Percentiles rank a stretch among this genome's conserved stretches.
Conservation (phyloP, 2,329 filamentous ascomycete species). For the Cercospora beticola region DNA sequence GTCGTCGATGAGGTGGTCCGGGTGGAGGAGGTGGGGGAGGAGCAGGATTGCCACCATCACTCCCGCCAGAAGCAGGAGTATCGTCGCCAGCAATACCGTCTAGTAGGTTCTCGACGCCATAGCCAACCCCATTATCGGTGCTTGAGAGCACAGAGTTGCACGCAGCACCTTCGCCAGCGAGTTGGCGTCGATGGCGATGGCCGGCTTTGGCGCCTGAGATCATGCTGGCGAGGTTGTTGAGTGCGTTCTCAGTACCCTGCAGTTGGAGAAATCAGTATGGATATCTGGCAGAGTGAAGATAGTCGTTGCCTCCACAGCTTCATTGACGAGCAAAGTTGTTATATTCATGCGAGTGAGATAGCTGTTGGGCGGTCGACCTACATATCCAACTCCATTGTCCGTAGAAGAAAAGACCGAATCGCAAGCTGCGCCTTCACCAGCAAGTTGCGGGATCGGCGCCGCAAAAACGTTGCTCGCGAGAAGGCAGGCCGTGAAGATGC, state of each 20-base stretch:
- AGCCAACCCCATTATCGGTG: conserved; percentile 29
- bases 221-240: conserved; percentile 19
- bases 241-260: conserved; percentile 24
- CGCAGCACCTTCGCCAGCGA: conserved; percentile 29
- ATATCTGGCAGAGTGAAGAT: too few relatives aligned
- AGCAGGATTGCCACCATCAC: not conserved
- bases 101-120: conserved; percentile 29
- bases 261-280: not conserved
- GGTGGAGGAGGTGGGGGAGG: not conserved
- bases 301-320: too few relatives aligned
- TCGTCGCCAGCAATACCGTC: not conserved
- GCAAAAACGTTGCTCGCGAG: conserved; percentile 15
- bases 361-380: not conserved
- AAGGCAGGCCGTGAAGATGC: conserved; percentile 21
- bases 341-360: too few relatives aligned
- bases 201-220: conserved; percentile 7
- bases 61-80: not conserved
- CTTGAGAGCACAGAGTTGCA: conserved; percentile 25
- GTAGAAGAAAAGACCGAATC: conserved; percentile 24
- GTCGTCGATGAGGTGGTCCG: conserved; percentile 10
- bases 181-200: conserved; percentile 20
- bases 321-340: too few relatives aligned
- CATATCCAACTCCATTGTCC: conserved; percentile 28
- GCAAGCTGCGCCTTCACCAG: conserved; percentile 28
- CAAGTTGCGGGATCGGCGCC: conserved; percentile 27